Base-by-base conservation (phyloP, 331 rosid genomes). In the Pyrus hybrid region DNA sequence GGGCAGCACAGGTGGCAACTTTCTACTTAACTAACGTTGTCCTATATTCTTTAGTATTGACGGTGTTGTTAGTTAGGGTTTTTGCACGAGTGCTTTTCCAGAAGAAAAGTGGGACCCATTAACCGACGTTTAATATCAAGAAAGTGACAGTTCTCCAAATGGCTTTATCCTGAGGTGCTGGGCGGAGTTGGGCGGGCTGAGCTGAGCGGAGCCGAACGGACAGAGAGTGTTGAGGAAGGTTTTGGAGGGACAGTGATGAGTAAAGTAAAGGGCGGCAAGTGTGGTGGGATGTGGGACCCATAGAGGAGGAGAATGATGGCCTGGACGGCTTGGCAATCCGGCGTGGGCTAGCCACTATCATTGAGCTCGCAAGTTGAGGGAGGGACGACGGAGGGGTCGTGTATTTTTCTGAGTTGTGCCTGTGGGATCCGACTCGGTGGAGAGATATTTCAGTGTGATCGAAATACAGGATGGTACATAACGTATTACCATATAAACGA, bases 291-390 rank as follows among this genome's bases (percentile, higher is more conserved):
- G 86, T 68, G 88, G 93, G 93, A 45, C 86, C 90, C 84, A 57
- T 10, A 0, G 5, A 12, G 20, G 29, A 43, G 25, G 78, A 73
- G 43, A 80, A 80, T 78, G 84, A 88, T 82, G 81, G 79, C 30
- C 65, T 73, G 64, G 81, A 85, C 90, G 90, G 88, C 92, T 88
- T 74, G 63, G 70, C 75, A 63, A 86, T 86, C 85, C 78, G 84
- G 92, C 83, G 88, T 88, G 92, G 82, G 86, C 81, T 78, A 83
- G 83, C 87, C 86, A 69, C 67, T 71, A 86, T 88, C 75, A 88
- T 86, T 86, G 77, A 63, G 73, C 73, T 78, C 79, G 77, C 87
- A 82, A 86, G 72, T 84, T 82, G 88, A 10, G 67, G 22, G 62
- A 58, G 26, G 7, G 10, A 61, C 7, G 29, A 13, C 8, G 28